Evolutionary conservation across 2,329 filamentous ascomycete genomes (phyloP).

Genomic region (Myrmaecium sp.): DNA sequence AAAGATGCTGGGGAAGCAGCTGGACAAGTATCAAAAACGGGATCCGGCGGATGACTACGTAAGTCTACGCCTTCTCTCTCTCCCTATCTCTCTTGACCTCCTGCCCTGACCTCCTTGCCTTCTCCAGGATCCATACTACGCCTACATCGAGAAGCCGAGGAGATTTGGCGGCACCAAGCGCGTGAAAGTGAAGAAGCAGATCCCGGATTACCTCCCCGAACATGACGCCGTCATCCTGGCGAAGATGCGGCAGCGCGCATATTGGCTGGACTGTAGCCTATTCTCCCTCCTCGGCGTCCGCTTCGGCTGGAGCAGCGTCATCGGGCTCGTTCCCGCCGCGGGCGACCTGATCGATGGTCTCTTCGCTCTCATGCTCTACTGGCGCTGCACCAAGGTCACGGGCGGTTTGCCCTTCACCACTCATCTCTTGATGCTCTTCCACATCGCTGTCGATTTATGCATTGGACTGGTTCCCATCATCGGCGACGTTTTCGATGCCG

Average conservation of each 20-base stretch:
- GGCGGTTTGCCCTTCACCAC: conserved; percentile 52
- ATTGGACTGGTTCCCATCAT: conserved; percentile 59
- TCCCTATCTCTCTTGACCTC: conserved; percentile 1
- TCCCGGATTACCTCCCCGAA: conserved; percentile 65
- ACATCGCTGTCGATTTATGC: conserved; percentile 57
- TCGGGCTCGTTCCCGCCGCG: conserved; percentile 60
- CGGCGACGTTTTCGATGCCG: conserved; percentile 58
- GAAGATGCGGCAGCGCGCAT: conserved; percentile 70
- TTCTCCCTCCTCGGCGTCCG: conserved; percentile 68
- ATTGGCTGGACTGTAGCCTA: conserved; percentile 68
- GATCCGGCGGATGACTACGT: conserved; percentile 24
- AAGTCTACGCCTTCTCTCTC: conserved; percentile 8
- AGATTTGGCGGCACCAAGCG: conserved; percentile 57
- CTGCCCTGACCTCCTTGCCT: too few species aligned
- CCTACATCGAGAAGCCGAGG: conserved; percentile 59
- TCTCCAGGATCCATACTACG: conserved; percentile 73
- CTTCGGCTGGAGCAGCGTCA: conserved; percentile 79
- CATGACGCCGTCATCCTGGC: conserved; percentile 72
- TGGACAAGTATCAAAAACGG: conserved; percentile 30
- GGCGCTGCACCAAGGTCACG: conserved; percentile 55
- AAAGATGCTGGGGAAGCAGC: conserved; percentile 30
- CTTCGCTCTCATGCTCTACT: conserved; percentile 59
- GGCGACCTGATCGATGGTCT: conserved; percentile 61
- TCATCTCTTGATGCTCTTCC: conserved; percentile 58
- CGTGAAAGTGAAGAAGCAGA: conserved; percentile 73